Evolutionary conservation across 139 green algal genomes (phyloP).

Genomic region (Haematococcus lacustris): DNA sequence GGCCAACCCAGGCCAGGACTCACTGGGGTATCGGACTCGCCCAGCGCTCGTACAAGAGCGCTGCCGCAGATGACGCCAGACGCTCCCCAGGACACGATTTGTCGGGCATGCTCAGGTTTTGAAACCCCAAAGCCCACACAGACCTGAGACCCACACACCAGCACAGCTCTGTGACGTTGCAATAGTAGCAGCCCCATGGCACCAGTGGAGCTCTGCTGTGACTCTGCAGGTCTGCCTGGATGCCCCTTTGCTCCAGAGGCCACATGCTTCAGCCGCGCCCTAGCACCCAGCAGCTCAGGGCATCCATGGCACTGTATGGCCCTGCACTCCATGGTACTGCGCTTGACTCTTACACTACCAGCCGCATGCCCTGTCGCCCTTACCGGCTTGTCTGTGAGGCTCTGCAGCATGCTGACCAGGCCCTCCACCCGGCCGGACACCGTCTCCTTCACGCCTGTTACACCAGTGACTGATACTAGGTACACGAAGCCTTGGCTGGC

Average conservation of each 20-base stretch:
- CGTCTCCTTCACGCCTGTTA: conserved; percentile 70
- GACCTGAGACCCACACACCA: conserved; percentile 45
- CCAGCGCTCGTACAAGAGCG: conserved; percentile 83
- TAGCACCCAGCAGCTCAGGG: too few species aligned
- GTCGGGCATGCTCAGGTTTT: conserved; percentile 65
- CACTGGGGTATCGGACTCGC: conserved; percentile 51
- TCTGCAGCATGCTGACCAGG: conserved; percentile 69
- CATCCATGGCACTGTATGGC: too few species aligned
- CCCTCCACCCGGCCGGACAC: conserved; percentile 72
- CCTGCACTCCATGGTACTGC: too few species aligned
- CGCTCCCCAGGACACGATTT: conserved; percentile 86
- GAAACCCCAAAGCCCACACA: conserved; percentile 96
- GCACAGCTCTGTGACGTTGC: too few species aligned
- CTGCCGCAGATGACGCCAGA: conserved; percentile 96
- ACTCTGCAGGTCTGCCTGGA: too few species aligned
- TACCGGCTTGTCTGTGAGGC: conserved; percentile 71
- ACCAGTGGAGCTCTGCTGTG: too few species aligned
- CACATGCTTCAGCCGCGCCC: too few species aligned
- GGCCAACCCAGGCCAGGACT: not conserved
- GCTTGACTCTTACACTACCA: too few species aligned
- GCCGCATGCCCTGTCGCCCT: too few species aligned
- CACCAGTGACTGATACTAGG: conserved; percentile 90
- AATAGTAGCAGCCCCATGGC: too few species aligned
- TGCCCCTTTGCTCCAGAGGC: too few species aligned
- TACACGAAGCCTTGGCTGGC: conserved; percentile 94